These are phyloP conservation scores for Apostasia ramifera DNA, from an alignment of 106 monocot species.

Conservation along the genomic window DNA sequence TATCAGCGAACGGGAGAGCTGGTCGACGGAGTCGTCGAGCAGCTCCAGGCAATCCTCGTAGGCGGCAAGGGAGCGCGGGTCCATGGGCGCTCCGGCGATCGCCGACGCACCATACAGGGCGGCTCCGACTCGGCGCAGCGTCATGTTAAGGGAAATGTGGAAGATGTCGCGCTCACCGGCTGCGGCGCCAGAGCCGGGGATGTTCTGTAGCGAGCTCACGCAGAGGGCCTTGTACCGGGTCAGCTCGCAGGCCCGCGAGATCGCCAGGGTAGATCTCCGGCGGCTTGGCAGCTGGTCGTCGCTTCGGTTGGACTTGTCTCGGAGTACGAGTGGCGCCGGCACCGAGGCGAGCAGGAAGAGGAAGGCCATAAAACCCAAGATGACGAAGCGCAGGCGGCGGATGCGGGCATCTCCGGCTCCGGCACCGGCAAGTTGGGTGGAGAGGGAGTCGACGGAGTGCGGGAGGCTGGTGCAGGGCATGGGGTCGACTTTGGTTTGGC, in stretches of 20 bases:
- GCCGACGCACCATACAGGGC: constrained; percentile 44
- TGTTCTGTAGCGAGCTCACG: constrained; percentile 30
- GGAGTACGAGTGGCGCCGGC: constrained; percentile 8
- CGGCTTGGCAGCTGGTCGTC: not conserved
- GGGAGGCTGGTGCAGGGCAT: too few relatives aligned
- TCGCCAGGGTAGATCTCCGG: constrained; percentile 29
- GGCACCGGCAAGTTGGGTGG: not conserved
- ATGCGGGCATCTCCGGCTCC: not conserved
- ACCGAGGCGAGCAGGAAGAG: constrained; percentile 18
- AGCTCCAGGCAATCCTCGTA: constrained; percentile 78
- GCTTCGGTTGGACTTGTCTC: not conserved
- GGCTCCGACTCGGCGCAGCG: constrained; percentile 30
- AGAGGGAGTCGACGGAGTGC: not conserved
- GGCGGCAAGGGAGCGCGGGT: constrained; percentile 27
- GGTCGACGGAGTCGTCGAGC: constrained; percentile 44
- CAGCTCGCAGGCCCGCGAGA: constrained; percentile 35
- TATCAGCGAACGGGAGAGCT: constrained; percentile 38
- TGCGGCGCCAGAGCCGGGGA: constrained; percentile 36
- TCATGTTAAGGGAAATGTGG: constrained; percentile 66
- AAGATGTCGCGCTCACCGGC: constrained; percentile 43
- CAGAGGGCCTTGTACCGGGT: constrained; percentile 55
- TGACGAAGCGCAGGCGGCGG: not conserved
- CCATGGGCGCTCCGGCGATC: constrained; percentile 37
- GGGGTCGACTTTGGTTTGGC: too few relatives aligned
- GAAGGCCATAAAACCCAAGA: constrained; percentile 9